Evolutionary conservation across 2,329 filamentous ascomycete genomes (phyloP).

Genomic region (Paecilomyces dactylethromorphus): DNA sequence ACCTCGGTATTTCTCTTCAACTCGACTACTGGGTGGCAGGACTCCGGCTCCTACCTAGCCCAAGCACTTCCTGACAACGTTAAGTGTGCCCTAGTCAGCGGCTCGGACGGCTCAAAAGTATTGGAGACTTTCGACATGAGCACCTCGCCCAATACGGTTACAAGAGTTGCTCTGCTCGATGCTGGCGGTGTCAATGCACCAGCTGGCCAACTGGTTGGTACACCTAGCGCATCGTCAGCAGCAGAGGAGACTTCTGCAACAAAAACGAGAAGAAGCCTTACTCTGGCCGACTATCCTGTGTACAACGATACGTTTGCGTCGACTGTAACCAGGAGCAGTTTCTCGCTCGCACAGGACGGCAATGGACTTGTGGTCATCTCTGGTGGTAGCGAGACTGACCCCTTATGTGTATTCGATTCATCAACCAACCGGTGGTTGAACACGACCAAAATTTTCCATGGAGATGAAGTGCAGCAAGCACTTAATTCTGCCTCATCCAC

Average conservation of each 20-base stretch:
- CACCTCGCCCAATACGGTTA: slow-evolving; percentile 67
- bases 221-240: slow-evolving; percentile 26
- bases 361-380: slow-evolving; percentile 66
- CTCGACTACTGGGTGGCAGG: slow-evolving; percentile 56
- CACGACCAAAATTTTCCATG: slow-evolving; percentile 56
- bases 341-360: slow-evolving; percentile 62
- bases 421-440: slow-evolving; percentile 73
- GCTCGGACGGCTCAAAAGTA: slow-evolving; percentile 69
- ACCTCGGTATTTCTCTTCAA: slow-evolving; percentile 68
- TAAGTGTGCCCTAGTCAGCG: slow-evolving; percentile 60
- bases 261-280: slow-evolving; percentile 48
- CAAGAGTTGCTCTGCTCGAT: slow-evolving; percentile 60
- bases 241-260: slow-evolving; percentile 13
- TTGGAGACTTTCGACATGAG: slow-evolving; percentile 73
- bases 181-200: slow-evolving; percentile 47
- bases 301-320: slow-evolving; percentile 75
- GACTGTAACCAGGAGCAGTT: slow-evolving; percentile 56
- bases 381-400: slow-evolving; percentile 63
- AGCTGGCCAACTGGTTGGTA: slow-evolving; percentile 44
- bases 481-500: slow-evolving; percentile 19
- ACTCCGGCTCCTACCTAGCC: slow-evolving; percentile 59
- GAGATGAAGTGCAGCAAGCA: slow-evolving; percentile 36
- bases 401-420: slow-evolving; percentile 71
- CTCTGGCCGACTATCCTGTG: slow-evolving; percentile 60
- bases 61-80: slow-evolving; percentile 54